Conservation (phyloP, 2,329 filamentous ascomycete species). For the Colletotrichum caudatum region DNA sequence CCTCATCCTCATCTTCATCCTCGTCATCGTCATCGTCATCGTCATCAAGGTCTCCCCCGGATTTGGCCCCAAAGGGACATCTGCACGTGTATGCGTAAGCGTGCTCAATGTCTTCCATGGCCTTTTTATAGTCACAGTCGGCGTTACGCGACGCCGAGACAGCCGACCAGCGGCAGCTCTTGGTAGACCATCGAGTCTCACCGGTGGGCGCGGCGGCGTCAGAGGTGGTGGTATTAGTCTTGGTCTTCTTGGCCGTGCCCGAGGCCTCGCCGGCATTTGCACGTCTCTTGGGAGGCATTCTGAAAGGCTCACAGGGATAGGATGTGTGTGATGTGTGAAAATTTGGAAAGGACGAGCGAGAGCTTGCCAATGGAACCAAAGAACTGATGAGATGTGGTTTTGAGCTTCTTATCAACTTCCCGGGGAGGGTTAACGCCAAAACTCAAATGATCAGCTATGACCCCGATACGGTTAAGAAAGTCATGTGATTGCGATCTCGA, state of each 20-base stretch:
- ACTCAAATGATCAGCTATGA: neutral
- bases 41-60: conserved; percentile 40
- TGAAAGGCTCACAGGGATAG: neutral
- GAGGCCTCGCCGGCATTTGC: conserved; percentile 11
- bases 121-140: conserved; percentile 47
- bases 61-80: conserved; percentile 44
- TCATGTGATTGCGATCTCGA: neutral
- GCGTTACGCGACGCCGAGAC: conserved; percentile 52
- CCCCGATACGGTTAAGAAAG: neutral
- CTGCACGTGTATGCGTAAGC: conserved; percentile 48
- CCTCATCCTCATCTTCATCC: neutral
- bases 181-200: conserved; percentile 22
- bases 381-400: neutral
- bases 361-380: neutral
- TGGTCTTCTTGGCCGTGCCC: conserved; percentile 16
- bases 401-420: neutral
- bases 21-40: conserved; percentile 35
- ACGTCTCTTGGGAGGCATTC: conserved; percentile 28
- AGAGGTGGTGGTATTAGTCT: conserved; percentile 5
- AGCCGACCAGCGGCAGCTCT: conserved; percentile 48
- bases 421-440: neutral
- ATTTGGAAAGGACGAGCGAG: neutral
- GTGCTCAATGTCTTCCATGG: conserved; percentile 45
- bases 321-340: neutral
- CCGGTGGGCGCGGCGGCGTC: neutral